Evolutionary conservation across 768 basidiomycete species (phyloP).

Genomic region (Boletus sp.): DNA sequence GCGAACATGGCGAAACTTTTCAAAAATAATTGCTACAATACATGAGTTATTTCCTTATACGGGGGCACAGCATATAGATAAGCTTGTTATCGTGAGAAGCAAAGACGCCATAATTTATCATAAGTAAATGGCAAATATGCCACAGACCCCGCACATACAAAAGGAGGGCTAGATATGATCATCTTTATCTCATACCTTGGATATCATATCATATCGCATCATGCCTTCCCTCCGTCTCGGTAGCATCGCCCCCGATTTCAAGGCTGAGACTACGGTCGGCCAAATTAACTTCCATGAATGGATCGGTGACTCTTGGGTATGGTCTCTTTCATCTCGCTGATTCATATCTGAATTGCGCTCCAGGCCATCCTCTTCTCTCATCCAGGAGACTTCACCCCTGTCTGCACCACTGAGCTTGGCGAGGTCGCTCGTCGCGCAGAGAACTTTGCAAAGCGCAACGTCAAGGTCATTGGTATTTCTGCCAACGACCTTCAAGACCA

Average conservation of each 20-base stretch:
- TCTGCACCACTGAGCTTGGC: constrained; percentile 96
- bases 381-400: constrained; percentile 89
- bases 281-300: constrained; percentile 91
- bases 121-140: not conserved
- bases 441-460: constrained; percentile 84
- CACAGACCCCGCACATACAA: not conserved
- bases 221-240: constrained; percentile 74
- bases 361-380: constrained; percentile 92
- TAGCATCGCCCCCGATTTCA: constrained; percentile 86
- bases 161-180: constrained; percentile 4
- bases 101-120: constrained; percentile 52
- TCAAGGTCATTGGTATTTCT: constrained; percentile 92
- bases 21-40: constrained; percentile 1
- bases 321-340: constrained; percentile 15
- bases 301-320: constrained; percentile 85
- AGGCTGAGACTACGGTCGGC: constrained; percentile 86
- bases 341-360: not conserved
- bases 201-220: constrained; percentile 9
- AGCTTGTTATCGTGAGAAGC: constrained; percentile 51
- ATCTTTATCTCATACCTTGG: not conserved
- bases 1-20: constrained; percentile 23
- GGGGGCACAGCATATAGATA: no score
- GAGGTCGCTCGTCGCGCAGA: constrained; percentile 86
- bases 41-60: not conserved
- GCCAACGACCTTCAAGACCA: constrained; percentile 89